Evolutionary conservation across 345 rosid genomes (phyloP), one percentile per base, ranked within the genome.

Genomic region (Linum tenue): DNA sequence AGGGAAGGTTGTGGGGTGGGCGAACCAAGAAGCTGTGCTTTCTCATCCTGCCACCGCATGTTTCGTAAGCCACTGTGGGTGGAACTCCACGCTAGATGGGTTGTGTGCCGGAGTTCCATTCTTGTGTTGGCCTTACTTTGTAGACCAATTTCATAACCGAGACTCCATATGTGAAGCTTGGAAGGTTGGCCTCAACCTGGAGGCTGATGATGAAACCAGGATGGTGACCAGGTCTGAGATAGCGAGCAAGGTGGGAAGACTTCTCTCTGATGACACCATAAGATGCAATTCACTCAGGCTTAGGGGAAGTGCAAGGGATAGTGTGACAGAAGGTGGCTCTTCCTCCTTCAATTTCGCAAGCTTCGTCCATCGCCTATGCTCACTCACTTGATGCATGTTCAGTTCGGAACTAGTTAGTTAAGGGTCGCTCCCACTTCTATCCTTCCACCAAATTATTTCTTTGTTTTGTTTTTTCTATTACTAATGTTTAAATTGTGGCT

Each of bases 31-130:
- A 37, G 63, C 39, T 44, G 77, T 75, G 12, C 56, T 82, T 22
- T 60, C 72, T 64, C 80, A 79, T 62, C 72, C 70, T 41, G 71
- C 77, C 0, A 58, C 66, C 2, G 67, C 81, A 4, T 79, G 79
- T 56, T 79, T 79, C 62, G 1, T 79, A 37, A 70, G 70, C 0
- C 83, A 79, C 35, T 76, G 84, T 0, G 80, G 83, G 4, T 79
- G 83, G 80, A 79, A 78, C 55, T 78, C 79, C 12, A 73, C 14
- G 53, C 48, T 81, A 62, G 80, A 77, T 7, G 77, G 78, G 56
- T 38, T 76, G 55, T 7, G 69, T 65, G 60, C 41, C 6, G 83
- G 81, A 4, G 62, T 73, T 7, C 78, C 79, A 2, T 75, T 82
- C 60, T 65, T 80, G 0, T 80, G 86, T 36, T 78, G 81, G 80